phyloP scores from a whole-genome alignment of 1,284 basidiomycete genomes.

The Fomitopsis pinicola region DNA sequence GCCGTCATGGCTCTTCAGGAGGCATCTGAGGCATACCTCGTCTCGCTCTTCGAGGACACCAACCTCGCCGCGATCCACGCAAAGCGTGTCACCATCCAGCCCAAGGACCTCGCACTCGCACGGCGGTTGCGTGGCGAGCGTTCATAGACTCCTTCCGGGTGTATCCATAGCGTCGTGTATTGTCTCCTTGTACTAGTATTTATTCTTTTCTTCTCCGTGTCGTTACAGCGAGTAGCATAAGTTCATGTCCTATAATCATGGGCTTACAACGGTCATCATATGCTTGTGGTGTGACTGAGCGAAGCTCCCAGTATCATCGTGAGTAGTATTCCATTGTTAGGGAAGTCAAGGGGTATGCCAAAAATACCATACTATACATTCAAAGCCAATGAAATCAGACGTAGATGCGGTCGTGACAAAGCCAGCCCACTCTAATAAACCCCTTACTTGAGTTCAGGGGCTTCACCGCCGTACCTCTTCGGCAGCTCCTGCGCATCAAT shows the following conservation, averaged over 20 bases:
- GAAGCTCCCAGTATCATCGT: no score
- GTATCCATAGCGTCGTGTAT: slow-evolving; percentile 7
- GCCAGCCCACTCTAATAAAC: no score
- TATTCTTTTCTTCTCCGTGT: slow-evolving; percentile 16
- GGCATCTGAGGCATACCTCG: slow-evolving; percentile 75
- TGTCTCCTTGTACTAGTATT: slow-evolving; percentile 16
- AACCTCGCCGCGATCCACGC: slow-evolving; percentile 74
- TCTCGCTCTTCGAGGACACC: slow-evolving; percentile 73
- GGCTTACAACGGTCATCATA: neutral
- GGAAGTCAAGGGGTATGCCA: neutral
- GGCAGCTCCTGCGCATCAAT: slow-evolving; percentile 59
- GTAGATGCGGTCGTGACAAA: neutral
- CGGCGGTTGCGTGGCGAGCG: slow-evolving; percentile 28
- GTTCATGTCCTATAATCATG: neutral
- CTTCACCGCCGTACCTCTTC: slow-evolving; percentile 60
- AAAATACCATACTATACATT: neutral
- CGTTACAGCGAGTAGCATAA: neutral
- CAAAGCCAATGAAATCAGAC: neutral
- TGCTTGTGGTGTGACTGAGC: no score
- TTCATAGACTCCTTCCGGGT: slow-evolving; percentile 13
- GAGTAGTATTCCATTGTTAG: neutral
- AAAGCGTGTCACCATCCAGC: slow-evolving; percentile 72
- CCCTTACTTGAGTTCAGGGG: slow-evolving; percentile 18
- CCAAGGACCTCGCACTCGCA: slow-evolving; percentile 55
- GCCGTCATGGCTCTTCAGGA: slow-evolving; percentile 76